A percentile compares a stretch with the other conserved stretches of the same genome.
Evolutionary conservation across 139 green algal genomes (phyloP).

Genomic region (Monoraphidium neglectum): DNA sequence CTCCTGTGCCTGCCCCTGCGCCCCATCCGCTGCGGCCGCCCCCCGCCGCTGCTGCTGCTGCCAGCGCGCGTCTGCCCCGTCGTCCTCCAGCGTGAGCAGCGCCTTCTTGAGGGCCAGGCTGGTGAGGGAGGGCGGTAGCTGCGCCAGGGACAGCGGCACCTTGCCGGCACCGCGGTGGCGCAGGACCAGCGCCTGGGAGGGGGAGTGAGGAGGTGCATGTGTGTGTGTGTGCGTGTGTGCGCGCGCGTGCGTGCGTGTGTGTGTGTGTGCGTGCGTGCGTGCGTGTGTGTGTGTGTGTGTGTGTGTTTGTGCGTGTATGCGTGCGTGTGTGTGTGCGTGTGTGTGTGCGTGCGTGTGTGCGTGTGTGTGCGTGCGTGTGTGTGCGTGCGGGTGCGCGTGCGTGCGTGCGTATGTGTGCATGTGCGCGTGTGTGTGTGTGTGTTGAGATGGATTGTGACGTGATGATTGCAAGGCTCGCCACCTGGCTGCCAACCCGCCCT

Average conservation of each 20-base stretch:
- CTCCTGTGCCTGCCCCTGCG: too few relatives aligned
- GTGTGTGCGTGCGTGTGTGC: too few relatives aligned
- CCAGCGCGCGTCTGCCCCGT: background rate
- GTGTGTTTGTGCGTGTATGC: too few relatives aligned
- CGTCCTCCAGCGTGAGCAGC: background rate
- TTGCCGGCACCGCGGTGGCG: slow-evolving; percentile 20
- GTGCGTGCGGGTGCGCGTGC: too few relatives aligned
- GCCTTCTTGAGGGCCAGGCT: slow-evolving; percentile 24
- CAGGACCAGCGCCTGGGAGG: slow-evolving; percentile 15
- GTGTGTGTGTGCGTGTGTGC: background rate
- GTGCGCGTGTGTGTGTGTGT: too few relatives aligned
- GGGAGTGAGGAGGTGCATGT: background rate
- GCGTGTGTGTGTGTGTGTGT: background rate
- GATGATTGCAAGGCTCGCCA: too few relatives aligned
- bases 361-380: too few relatives aligned
- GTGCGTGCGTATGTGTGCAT: too few relatives aligned
- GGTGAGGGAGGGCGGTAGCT: slow-evolving; percentile 4
- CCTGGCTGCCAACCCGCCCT: too few relatives aligned
- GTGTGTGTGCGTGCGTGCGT: background rate
- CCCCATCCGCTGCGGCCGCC: too few relatives aligned
- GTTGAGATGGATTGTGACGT: too few relatives aligned
- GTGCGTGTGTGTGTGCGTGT: slow-evolving; percentile 8
- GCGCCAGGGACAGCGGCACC: slow-evolving; percentile 1
- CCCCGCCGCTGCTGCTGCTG: too few relatives aligned
- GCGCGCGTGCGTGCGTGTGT: background rate